phyloP scores from a whole-genome alignment of 176 grass and related monocot genomes.

The Dactylis glomerata region DNA sequence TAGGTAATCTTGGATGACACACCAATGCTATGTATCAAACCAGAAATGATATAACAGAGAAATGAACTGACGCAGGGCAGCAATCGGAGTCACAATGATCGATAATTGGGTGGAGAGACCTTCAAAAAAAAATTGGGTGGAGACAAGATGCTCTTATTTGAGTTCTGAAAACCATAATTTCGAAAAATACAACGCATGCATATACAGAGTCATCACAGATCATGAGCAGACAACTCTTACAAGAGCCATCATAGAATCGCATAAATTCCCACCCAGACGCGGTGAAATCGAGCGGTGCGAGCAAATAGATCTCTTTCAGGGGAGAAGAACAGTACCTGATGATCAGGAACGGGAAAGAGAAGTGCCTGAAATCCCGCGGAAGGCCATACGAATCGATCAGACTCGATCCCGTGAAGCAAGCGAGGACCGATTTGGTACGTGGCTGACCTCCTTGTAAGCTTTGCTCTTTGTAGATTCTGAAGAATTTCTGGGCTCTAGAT shows the following conservation, averaged over 20 bases:
- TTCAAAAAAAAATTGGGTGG: too few species aligned
- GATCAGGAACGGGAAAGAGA: conserved; percentile 26
- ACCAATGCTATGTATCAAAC: neutral
- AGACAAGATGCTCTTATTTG: neutral
- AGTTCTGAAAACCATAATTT: neutral
- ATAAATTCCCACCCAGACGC: neutral
- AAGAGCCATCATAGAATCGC: neutral
- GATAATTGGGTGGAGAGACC: neutral
- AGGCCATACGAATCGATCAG: neutral
- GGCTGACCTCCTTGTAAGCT: neutral
- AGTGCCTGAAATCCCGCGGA: neutral
- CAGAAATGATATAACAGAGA: neutral
- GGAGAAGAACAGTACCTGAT: conserved; percentile 24
- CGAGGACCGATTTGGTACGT: neutral
- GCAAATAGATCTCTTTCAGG: conserved; percentile 18
- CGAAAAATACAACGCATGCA: neutral
- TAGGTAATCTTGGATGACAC: neutral
- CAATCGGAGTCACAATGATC: neutral
- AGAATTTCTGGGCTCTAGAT: neutral
- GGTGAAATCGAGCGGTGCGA: neutral
- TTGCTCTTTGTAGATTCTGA: neutral
- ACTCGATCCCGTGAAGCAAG: neutral
- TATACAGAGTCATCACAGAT: neutral
- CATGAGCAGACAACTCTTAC: neutral
- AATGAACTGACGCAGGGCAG: neutral